Evolutionary conservation across 2,329 filamentous ascomycete species (phyloP), one percentile per base, ranked within the genome.

Genomic region (Talaromyces sp.): DNA sequence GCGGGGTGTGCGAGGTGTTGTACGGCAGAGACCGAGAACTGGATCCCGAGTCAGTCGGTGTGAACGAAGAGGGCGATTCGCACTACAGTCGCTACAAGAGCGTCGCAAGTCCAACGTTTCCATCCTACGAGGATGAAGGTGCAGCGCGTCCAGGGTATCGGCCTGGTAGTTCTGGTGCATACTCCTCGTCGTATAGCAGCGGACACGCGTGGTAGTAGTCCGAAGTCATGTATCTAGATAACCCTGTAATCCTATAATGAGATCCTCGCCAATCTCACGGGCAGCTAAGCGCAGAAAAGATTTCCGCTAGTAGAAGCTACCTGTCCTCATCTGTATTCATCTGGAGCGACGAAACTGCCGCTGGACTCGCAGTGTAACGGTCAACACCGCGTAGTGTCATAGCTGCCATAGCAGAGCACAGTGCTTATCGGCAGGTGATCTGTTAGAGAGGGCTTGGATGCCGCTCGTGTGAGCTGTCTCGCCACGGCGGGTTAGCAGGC

Each of bases 1-100:
- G 92, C 10, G 94, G 93, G 0, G 93, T 97, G 1, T 97, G 93
- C 71, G 92, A 99, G 78, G 87, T 99, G 35, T 73, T 99, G 24
- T 99, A 97, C 74, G 92, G 91, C 0, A 83, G 85, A 58, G 77
- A 78, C 14, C 75, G 79, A 57, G 76, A 79, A 32, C 69, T 71
- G 19, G 67, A 70, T 32, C 61, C 61, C 11, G 41, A 57, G 48
- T 6, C 31, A 6, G 55, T 38, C 2, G 21, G 10, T n/a, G 50
- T 54, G 11, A 38, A 54, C 2, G 48, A 52, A 27, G 48, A 52
- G 24, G 19, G 31, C 21, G 56, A 52, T 19, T 31, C 55, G n/a
- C 38, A 55, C 12, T 54, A 58, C 46, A n/a, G 50, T 41, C 56
- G 26, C 24, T 57, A 56, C 56, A 55, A 35, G 31, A 55, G 46